phyloP scores from a whole-genome alignment of 768 basidiomycete genomes.

The Chalciporus chontae region DNA sequence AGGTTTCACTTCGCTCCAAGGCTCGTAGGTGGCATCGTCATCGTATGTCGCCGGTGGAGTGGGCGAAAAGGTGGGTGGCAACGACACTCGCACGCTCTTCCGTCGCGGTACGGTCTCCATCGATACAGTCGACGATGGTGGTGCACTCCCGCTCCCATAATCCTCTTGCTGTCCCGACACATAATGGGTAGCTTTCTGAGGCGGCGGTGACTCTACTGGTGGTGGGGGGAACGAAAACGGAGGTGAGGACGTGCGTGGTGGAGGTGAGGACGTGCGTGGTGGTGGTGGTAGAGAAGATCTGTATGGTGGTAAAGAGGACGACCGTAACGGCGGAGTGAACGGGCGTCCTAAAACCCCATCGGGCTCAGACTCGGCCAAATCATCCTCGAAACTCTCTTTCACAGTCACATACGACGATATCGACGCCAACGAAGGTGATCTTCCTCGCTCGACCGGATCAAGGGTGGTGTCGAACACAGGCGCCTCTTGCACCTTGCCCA shows the following conservation, averaged over 20 bases:
- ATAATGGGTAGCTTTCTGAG: neutral
- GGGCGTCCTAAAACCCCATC: neutral
- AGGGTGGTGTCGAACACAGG: neutral
- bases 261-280: neutral
- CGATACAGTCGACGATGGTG: slow-evolving; percentile 14
- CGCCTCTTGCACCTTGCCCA: neutral
- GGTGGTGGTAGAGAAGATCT: neutral
- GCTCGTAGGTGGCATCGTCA: slow-evolving; percentile 30
- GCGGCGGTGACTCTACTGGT: slow-evolving; percentile 7
- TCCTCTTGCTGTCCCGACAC: neutral
- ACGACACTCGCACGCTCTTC: slow-evolving; percentile 77
- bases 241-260: slow-evolving; percentile 5
- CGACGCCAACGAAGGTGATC: slow-evolving; percentile 10
- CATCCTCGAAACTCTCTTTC: slow-evolving; percentile 45
- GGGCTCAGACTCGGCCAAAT: slow-evolving; percentile 13
- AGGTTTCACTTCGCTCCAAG: slow-evolving; percentile 4
- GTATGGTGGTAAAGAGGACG: neutral
- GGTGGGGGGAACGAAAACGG: slow-evolving; percentile 17
- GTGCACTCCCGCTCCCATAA: neutral
- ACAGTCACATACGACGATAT: slow-evolving; percentile 68
- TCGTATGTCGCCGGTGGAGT: slow-evolving; percentile 65
- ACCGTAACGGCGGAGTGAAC: neutral
- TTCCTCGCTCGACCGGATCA: neutral
- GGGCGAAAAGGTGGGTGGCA: slow-evolving; percentile 72
- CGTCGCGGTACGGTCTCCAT: slow-evolving; percentile 27